Conservation (phyloP, 495 filamentous ascomycete species). For the Sabuloglossum arenarium region DNA sequence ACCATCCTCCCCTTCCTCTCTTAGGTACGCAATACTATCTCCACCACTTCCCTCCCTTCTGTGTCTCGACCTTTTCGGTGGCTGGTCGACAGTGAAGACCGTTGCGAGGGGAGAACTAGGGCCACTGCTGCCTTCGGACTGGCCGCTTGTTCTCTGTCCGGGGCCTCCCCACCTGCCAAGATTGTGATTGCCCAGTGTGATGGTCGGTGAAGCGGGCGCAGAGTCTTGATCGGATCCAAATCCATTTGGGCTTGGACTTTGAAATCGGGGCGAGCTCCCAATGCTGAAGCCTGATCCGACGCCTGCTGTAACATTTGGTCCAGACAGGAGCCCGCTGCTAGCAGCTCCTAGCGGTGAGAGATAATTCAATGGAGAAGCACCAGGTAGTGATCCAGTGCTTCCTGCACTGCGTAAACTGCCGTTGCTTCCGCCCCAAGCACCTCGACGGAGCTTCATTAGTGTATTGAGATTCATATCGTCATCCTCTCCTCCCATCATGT, state of each 20-base stretch:
- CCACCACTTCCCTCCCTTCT: slow-evolving; percentile 16
- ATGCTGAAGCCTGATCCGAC: neutral
- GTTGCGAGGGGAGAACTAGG: neutral
- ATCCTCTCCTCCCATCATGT: slow-evolving; percentile 38
- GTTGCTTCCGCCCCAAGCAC: slow-evolving; percentile 66
- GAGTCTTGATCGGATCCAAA: neutral
- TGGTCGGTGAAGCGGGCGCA: neutral
- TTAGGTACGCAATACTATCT: slow-evolving; percentile 20
- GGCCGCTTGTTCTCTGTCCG: slow-evolving; percentile 4
- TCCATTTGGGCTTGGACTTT: neutral
- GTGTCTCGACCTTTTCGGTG: slow-evolving; percentile 8
- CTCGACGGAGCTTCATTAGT: slow-evolving; percentile 48
- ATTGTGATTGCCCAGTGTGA: neutral
- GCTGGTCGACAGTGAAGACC: neutral
- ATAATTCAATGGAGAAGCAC: neutral
- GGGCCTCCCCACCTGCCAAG: neutral
- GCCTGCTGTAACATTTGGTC: neutral
- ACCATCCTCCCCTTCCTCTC: slow-evolving; percentile 13
- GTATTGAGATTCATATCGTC: slow-evolving; percentile 53
- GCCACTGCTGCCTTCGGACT: slow-evolving; percentile 9
- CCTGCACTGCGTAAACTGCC: slow-evolving; percentile 36
- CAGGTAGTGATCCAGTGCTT: slow-evolving; percentile 24
- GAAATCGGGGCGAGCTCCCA: neutral
- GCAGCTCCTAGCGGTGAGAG: neutral
- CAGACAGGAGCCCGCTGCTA: neutral